phyloP scores from a whole-genome alignment of 768 basidiomycete genomes.

The Auricularia cornea region DNA sequence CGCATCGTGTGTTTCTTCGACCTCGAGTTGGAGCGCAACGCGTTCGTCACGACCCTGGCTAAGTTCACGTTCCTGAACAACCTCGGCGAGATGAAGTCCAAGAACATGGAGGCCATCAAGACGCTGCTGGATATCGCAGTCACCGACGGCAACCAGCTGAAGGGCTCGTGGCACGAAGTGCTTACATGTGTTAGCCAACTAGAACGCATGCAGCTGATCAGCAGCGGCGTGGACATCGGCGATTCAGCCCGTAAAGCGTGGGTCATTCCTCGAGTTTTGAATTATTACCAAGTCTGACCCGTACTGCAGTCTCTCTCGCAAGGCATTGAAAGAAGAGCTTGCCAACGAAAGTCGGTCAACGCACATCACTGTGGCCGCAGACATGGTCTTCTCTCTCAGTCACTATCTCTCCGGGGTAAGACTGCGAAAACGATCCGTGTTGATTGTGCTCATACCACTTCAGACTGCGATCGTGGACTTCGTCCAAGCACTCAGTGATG shows the following conservation, averaged over 20 bases:
- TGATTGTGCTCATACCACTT: slow-evolving; percentile 4
- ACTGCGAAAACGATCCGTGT: slow-evolving; percentile 10
- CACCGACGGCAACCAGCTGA: slow-evolving; percentile 93
- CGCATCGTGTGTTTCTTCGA: slow-evolving; percentile 96
- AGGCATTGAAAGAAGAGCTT: slow-evolving; percentile 81
- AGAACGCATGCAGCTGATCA: slow-evolving; percentile 97
- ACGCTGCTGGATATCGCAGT: slow-evolving; percentile 88
- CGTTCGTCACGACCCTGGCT: slow-evolving; percentile 90
- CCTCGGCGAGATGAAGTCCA: slow-evolving; percentile 96
- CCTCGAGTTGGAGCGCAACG: slow-evolving; percentile 94
- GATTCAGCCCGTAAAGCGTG: slow-evolving; percentile 78
- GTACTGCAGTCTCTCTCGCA: slow-evolving; percentile 26
- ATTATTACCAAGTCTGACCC: neutral
- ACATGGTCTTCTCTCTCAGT: slow-evolving; percentile 97
- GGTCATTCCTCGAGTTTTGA: slow-evolving; percentile 15
- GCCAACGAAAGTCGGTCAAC: slow-evolving; percentile 96
- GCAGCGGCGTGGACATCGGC: slow-evolving; percentile 76
- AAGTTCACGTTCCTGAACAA: slow-evolving; percentile 99
- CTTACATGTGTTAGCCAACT: slow-evolving; percentile 95
- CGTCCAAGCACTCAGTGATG: slow-evolving; percentile 88
- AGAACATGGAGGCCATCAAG: slow-evolving; percentile 99
- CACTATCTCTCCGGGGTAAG: slow-evolving; percentile 90
- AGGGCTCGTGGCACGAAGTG: slow-evolving; percentile 94
- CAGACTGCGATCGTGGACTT: slow-evolving; percentile 97
- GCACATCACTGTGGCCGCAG: slow-evolving; percentile 96